Evolutionary conservation across 2,329 filamentous ascomycete species (phyloP).

Genomic region (Blastomyces emzantsi): DNA sequence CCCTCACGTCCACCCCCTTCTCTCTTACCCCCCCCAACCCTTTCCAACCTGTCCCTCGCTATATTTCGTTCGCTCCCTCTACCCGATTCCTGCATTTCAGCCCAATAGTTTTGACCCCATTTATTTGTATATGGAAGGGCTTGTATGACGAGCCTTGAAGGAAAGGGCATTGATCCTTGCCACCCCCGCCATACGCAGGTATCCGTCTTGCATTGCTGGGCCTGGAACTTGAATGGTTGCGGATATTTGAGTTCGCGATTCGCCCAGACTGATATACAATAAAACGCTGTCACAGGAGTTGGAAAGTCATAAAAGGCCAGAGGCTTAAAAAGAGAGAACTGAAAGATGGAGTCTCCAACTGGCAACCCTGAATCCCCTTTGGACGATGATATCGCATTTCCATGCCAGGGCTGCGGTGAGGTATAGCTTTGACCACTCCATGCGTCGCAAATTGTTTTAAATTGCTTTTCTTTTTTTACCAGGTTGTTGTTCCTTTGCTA

Average conservation of each 20-base stretch:
- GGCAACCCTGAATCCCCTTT: conserved; percentile 52
- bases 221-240: conserved; percentile 8
- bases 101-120: background rate
- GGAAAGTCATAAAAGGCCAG: conserved; percentile 1
- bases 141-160: conserved; percentile 3
- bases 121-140: background rate
- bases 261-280: conserved; percentile 5
- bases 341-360: conserved; percentile 20
- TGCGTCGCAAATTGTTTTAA: conserved; percentile 6
- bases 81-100: background rate
- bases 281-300: background rate
- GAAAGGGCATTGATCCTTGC: conserved; percentile 2
- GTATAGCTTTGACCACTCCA: conserved; percentile 40
- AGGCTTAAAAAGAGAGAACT: background rate
- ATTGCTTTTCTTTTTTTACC: conserved; percentile 18
- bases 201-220: conserved; percentile 1
- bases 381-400: conserved; percentile 74
- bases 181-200: background rate
- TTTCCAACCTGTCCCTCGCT: background rate
- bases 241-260: conserved; percentile 7
- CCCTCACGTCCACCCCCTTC: background rate
- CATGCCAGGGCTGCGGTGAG: conserved; percentile 89
- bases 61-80: background rate
- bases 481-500: background rate
- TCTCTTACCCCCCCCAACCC: background rate